Evolutionary conservation across 2,329 filamentous ascomycete species (phyloP).

Genomic region (Trichoderma sp.): DNA sequence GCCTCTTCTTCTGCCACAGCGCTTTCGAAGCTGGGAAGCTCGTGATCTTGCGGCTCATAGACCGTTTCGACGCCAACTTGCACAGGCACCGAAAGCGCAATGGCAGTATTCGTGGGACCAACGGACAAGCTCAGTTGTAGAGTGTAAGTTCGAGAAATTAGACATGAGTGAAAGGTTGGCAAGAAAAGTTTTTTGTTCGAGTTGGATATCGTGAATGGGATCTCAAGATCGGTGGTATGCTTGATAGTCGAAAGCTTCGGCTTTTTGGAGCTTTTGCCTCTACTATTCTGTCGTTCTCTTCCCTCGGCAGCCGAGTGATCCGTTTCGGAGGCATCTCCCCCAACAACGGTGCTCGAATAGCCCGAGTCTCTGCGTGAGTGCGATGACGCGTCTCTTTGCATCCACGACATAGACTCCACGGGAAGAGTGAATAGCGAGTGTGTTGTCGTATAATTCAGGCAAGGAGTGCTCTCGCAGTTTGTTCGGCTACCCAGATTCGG

Average conservation of each 20-base stretch:
- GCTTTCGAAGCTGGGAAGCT: slow-evolving; percentile 53
- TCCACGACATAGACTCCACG: slow-evolving; percentile 46
- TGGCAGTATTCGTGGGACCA: slow-evolving; percentile 45
- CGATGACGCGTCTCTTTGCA: slow-evolving; percentile 35
- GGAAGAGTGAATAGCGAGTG: slow-evolving; percentile 44
- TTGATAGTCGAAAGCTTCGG: slow-evolving; percentile 35
- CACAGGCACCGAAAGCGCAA: slow-evolving; percentile 52
- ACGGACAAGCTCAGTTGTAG: slow-evolving; percentile 50
- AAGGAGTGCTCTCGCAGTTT: slow-evolving; percentile 43
- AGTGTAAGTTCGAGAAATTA: slow-evolving; percentile 57
- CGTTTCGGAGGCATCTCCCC: slow-evolving; percentile 41
- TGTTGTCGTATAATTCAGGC: slow-evolving; percentile 51
- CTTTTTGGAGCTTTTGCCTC: slow-evolving; percentile 32
- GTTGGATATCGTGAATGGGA: slow-evolving; percentile 53
- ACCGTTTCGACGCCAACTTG: slow-evolving; percentile 52
- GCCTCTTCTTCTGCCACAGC: slow-evolving; percentile 48
- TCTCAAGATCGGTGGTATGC: slow-evolving; percentile 46
- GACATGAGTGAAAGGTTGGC: slow-evolving; percentile 61
- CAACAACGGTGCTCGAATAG: slow-evolving; percentile 49
- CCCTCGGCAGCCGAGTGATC: slow-evolving; percentile 37
- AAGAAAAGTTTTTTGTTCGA: slow-evolving; percentile 53
- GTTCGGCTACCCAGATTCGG: slow-evolving; percentile 54
- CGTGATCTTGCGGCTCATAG: slow-evolving; percentile 37
- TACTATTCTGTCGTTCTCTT: slow-evolving; percentile 26
- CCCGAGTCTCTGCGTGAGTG: slow-evolving; percentile 55